Evolutionary conservation across 805 yeast genomes (phyloP), one percentile per base, ranked within the genome.

Genomic region (Zygosaccharomyces gambellarensis): DNA sequence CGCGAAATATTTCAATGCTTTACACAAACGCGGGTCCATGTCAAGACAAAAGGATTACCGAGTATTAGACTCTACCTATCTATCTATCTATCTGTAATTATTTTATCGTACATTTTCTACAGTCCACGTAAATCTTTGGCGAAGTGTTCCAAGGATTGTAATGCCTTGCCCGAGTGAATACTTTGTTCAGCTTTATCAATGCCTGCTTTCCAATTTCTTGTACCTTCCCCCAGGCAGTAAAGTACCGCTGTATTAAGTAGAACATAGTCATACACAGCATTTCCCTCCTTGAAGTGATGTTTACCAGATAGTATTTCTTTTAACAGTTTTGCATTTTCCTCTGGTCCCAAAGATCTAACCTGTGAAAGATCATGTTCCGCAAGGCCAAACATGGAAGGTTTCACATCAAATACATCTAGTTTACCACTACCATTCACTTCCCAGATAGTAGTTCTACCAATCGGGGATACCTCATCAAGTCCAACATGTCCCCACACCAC

Each of bases 401-500:
- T 71, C 2, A 87, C 55, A 38, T 69, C 72, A 42, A 75, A 74
- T 17, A 68, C 68, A 7, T 73, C 67, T 25, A 80, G 71, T 21
- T 66, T 60, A 0, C 76, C 79, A 1, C 72, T 63, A 11, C 63
- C 60, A 2, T 44, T 73, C 1, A 85, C 78, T 46, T 76, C 72
- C 99, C 99, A 94, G 52, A 84, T 80, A 49, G 80, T 79, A 2
- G 97, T 85, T 47, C 72, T 68, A 0, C 97, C 98, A 28, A 84
- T 80, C 2, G 97, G 97, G 1, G 97, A 85, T 31, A 94, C 86
- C 70, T 94, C 99, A 64, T 94, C 99, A 28, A 94, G 72, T 0
- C 97, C 96, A 43, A 87, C 80, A 46, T 83, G 83, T 10, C 99
- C 99, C 81, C 87, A 92, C 17, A 94, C 99, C 19, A 94, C 86